These are phyloP conservation scores for Rhizopogon sp. DNA, from an alignment of 768 basidiomycete genomes.

Conservation along the genomic window DNA sequence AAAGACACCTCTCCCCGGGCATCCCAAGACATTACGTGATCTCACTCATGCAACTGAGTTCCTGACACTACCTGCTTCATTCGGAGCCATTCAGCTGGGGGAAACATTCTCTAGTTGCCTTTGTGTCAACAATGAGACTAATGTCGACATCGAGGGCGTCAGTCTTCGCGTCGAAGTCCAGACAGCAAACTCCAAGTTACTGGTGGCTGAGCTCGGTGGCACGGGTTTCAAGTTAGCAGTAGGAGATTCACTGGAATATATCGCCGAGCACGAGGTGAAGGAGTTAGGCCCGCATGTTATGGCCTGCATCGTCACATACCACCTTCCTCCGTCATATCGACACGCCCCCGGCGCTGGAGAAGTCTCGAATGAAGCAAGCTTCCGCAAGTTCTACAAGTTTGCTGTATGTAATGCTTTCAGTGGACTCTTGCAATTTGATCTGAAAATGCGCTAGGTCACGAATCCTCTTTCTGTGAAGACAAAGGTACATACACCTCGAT, in stretches of 20 bases:
- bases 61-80: slow-evolving; percentile 76
- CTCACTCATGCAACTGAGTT: slow-evolving; percentile 75
- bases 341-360: slow-evolving; percentile 42
- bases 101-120: slow-evolving; percentile 84
- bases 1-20: slow-evolving; percentile 58
- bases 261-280: slow-evolving; percentile 87
- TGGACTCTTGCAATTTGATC: neutral
- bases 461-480: slow-evolving; percentile 95
- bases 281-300: slow-evolving; percentile 90
- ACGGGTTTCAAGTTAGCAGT: slow-evolving; percentile 40
- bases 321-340: slow-evolving; percentile 57
- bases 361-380: slow-evolving; percentile 45
- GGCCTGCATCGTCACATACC: slow-evolving; percentile 80
- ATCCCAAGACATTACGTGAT: slow-evolving; percentile 82
- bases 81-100: slow-evolving; percentile 84
- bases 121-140: slow-evolving; percentile 76
- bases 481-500: slow-evolving; percentile 76
- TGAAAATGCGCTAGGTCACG: slow-evolving; percentile 54
- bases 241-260: slow-evolving; percentile 58
- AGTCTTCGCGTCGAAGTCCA: slow-evolving; percentile 81
- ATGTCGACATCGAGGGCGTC: slow-evolving; percentile 57
- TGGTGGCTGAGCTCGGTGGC: slow-evolving; percentile 62
- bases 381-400: slow-evolving; percentile 82
- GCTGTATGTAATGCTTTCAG: slow-evolving; percentile 45
- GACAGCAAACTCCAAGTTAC: slow-evolving; percentile 61